Evolutionary conservation across 768 basidiomycete species (phyloP), one percentile per base, ranked within the genome.

Genomic region (Coprinellus micaceus): DNA sequence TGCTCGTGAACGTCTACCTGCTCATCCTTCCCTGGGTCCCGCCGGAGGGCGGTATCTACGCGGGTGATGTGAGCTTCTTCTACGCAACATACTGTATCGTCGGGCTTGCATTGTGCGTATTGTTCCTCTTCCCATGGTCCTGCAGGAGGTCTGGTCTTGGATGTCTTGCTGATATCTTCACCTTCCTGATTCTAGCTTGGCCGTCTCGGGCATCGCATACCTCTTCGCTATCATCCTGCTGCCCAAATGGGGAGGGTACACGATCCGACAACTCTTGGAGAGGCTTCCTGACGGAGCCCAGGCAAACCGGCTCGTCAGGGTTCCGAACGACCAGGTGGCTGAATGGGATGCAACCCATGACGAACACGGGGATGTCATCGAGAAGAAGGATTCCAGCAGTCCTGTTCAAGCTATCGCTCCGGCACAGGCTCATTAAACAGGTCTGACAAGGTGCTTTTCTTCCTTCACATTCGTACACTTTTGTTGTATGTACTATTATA

Each of bases 201-300:
- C 56, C 17, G 30, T 73, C 7, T 70, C 70, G 0, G 69, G 62
- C 25, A 50, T 71, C 19, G 66, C 63, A 7, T 76, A 72, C 53
- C 54, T 60, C 21, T 22, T 74, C 26, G 74, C 72, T 70, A 72
- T 80, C 22, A 58, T 75, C 3, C 48, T 77, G 13, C 62, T 82
- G 6, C 81, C 80, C 17, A 72, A 69, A 57, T 53, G 70, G 6
- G 69, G 76, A 4, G 73, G 74, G 5, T 81, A 81, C 59, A 63
- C 65, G 15, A 72, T 81, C 33, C 71, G 76, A n/a, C 76, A 77
- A 46, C 72, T 78, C 52, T 71, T 80, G 47, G 77, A 80, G 61
- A 61, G 60, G 17, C 61, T 72, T 12, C 63, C 77, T 10, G 74
- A 72, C 25, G 67, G 72, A 6, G 71, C 69, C 17, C 65, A 67